These are phyloP conservation scores for Rosa persica DNA, from an alignment of 306 rosid genomes.

Conservation along the genomic window DNA sequence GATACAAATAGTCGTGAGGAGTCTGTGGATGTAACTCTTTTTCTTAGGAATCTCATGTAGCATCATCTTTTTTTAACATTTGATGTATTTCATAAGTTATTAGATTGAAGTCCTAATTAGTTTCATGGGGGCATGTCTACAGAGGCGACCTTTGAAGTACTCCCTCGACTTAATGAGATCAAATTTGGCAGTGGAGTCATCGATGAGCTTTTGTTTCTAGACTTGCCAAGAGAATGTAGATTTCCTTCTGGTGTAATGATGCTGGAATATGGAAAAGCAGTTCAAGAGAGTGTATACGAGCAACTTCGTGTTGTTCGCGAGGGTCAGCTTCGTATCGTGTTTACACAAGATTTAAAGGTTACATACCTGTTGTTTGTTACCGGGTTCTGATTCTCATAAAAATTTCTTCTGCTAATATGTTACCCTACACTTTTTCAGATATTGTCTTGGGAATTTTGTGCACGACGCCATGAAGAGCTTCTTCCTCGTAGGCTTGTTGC, in stretches of 20 bases:
- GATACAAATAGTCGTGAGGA: neutral
- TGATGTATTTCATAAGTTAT: neutral
- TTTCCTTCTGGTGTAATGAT: constrained; percentile 76
- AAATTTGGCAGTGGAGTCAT: constrained; percentile 95
- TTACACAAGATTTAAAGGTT: constrained; percentile 88
- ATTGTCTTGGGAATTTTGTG: constrained; percentile 94
- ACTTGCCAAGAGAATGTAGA: constrained; percentile 76
- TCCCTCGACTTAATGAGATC: constrained; percentile 90
- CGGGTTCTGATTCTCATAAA: constrained; percentile 6
- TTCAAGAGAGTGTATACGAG: constrained; percentile 94
- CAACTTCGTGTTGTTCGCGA: constrained; percentile 98
- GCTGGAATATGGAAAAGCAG: constrained; percentile 91
- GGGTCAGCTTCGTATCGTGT: constrained; percentile 91
- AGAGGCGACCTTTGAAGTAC: constrained; percentile 98
- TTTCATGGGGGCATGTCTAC: constrained; percentile 33
- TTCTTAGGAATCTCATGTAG: neutral
- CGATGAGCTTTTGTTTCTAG: constrained; percentile 88
- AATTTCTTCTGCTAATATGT: constrained; percentile 9
- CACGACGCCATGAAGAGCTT: constrained; percentile 94
- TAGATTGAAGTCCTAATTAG: constrained; percentile 15
- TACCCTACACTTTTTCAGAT: constrained; percentile 45
- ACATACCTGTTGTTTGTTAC: constrained; percentile 5
- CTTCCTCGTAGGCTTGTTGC: constrained; percentile 92
- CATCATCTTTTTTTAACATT: neutral
- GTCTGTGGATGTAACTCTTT: neutral